These are phyloP conservation scores for Fusarium verrucosum DNA, from an alignment of 2,329 filamentous ascomycete genomes.

Conservation along the genomic window DNA sequence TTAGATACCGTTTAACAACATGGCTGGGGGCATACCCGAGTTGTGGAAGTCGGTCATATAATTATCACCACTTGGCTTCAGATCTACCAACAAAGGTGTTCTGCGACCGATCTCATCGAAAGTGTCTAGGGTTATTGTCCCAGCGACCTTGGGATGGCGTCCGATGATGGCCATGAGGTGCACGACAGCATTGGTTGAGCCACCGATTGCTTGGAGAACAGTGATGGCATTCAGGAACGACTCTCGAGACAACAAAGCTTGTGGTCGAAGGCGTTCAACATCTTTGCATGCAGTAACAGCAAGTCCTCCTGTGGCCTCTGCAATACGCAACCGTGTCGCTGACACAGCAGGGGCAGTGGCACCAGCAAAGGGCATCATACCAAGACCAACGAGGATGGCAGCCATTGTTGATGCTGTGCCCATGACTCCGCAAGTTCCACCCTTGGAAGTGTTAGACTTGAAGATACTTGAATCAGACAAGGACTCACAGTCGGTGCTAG, in stretches of 20 bases:
- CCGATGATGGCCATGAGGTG: constrained; percentile 87
- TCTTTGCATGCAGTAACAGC: constrained; percentile 74
- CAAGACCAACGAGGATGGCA: constrained; percentile 82
- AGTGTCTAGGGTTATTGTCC: constrained; percentile 75
- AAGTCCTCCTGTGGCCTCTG: constrained; percentile 74
- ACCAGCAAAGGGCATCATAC: constrained; percentile 80
- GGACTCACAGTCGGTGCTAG: constrained; percentile 71
- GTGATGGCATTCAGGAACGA: constrained; percentile 88
- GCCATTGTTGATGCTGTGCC: constrained; percentile 93
- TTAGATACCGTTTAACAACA: not conserved
- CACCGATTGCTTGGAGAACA: constrained; percentile 85
- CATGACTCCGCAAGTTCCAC: constrained; percentile 89
- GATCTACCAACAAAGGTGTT: constrained; percentile 83
- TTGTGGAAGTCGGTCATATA: constrained; percentile 93
- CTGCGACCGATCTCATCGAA: constrained; percentile 80
- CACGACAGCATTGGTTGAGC: constrained; percentile 85
- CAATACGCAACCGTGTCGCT: constrained; percentile 82
- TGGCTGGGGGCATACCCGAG: not conserved
- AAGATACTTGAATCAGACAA: accelerated
- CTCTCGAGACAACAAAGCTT: constrained; percentile 74
- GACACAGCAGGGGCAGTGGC: constrained; percentile 82
- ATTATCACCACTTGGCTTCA: constrained; percentile 87
- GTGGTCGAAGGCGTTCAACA: constrained; percentile 73
- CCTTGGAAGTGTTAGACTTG: constrained; percentile 45
- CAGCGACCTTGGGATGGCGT: constrained; percentile 72